phyloP scores from a whole-genome alignment of 345 rosid species.

The Salix suchowensis region DNA sequence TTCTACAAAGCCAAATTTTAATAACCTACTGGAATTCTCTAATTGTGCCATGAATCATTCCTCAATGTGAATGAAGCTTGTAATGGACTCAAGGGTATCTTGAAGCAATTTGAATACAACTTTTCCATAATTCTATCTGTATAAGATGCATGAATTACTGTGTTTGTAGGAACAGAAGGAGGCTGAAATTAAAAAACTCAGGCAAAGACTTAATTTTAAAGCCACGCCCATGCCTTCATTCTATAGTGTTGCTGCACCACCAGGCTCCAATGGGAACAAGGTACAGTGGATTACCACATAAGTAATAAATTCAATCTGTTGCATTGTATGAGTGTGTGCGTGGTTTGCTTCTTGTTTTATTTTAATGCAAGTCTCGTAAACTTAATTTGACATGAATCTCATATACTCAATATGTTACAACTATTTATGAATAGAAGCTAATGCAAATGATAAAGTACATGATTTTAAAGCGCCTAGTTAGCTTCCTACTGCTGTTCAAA shows the following conservation, averaged over 20 bases:
- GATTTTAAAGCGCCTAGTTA: too few species aligned
- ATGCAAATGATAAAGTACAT: not conserved
- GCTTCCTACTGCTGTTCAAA: too few species aligned
- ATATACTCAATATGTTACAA: not conserved
- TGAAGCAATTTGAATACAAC: not conserved
- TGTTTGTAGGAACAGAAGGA: slow-evolving; percentile 54
- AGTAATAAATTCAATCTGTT: not conserved
- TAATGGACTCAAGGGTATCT: not conserved
- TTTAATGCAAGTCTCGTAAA: not conserved
- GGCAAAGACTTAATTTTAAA: slow-evolving; percentile 78
- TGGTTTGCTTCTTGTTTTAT: not conserved
- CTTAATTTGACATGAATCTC: not conserved
- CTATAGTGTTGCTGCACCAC: slow-evolving; percentile 36
- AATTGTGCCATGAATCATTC: not conserved
- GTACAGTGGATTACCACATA: slow-evolving; percentile 23
- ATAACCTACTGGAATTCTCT: not conserved
- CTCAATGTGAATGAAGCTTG: not conserved
- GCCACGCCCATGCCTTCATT: slow-evolving; percentile 91
- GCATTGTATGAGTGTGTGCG: not conserved
- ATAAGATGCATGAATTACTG: not conserved
- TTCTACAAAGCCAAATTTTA: not conserved
- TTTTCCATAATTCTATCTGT: not conserved
- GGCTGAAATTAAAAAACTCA: slow-evolving; percentile 57
- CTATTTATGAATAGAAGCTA: not conserved
- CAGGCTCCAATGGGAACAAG: slow-evolving; percentile 43